These are phyloP conservation scores for Aphanomyces astaci DNA, from an alignment of 352 stramenopile species.

Conservation along the genomic window DNA sequence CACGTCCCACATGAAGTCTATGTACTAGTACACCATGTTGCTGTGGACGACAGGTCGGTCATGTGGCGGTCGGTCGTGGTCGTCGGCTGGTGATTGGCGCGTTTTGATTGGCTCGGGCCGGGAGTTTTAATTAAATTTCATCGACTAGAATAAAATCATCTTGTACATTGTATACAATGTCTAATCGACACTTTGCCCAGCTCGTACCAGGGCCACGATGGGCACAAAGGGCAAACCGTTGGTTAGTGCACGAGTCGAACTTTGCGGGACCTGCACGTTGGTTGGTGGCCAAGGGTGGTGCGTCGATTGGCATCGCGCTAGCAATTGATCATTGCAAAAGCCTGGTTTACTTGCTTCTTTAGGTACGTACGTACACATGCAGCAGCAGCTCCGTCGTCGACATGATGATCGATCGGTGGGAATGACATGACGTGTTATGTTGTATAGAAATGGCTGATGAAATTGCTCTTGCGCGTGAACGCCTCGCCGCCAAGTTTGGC, in stretches of 20 bases:
- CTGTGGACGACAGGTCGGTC: too few relatives aligned
- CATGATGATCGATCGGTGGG: not conserved
- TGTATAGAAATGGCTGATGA: conserved; percentile 68
- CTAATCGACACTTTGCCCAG: conserved; percentile 13
- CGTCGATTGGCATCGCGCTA: not conserved
- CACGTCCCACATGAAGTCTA: too few relatives aligned
- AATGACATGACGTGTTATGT: not conserved
- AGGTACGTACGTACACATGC: not conserved
- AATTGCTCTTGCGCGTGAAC: conserved; percentile 83
- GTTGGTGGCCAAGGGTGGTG: conserved; percentile 18
- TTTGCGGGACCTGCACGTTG: conserved; percentile 8
- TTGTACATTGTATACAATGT: not conserved
- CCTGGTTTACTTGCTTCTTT: conserved; percentile 23
- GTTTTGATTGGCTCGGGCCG: not conserved
- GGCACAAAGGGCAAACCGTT: not conserved
- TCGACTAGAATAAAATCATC: conserved; percentile 7
- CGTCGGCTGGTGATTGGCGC: not conserved
- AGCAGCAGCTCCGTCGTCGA: too few relatives aligned
- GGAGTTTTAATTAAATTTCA: conserved; percentile 9
- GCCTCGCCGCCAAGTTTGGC: conserved; percentile 78
- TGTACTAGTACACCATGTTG: too few relatives aligned
- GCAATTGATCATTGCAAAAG: conserved; percentile 13
- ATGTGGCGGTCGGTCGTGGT: not conserved
- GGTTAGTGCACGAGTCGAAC: not conserved
- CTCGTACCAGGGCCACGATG: not conserved